Evolutionary conservation across 2,329 filamentous ascomycete species (phyloP).

Genomic region (Beauveria asiatica): DNA sequence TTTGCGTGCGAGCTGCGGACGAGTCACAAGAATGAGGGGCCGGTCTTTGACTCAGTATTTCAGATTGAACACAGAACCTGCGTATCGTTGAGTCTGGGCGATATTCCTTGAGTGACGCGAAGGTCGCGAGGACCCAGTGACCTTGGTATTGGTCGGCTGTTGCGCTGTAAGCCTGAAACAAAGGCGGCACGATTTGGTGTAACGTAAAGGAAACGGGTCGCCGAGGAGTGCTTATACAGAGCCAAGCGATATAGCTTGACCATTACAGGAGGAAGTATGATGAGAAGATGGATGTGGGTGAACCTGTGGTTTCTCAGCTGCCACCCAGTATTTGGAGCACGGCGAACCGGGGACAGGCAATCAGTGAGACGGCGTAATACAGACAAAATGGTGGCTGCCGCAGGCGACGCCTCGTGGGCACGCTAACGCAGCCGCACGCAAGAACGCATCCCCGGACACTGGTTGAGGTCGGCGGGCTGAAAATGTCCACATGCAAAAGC

Average conservation of each 20-base stretch:
- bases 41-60: not conserved
- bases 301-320: not conserved
- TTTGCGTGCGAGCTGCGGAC: not conserved
- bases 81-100: not conserved
- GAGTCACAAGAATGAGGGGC: not conserved
- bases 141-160: not conserved
- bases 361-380: not conserved
- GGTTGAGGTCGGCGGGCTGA: not conserved
- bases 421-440: slow-evolving; percentile 7
- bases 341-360: not conserved
- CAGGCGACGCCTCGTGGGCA: slow-evolving; percentile 8
- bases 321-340: slow-evolving; percentile 1
- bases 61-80: not conserved
- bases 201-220: not conserved
- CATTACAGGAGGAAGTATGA: not conserved
- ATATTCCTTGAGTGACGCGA: not conserved
- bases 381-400: not conserved
- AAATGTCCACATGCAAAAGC: not conserved
- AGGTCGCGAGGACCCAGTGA: not conserved
- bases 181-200: not conserved
- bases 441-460: not conserved
- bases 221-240: not conserved
- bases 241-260: not conserved
- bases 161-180: not conserved
- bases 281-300: not conserved